Conservation (phyloP, 164 flowering plant species). For the Vitis rupestris region DNA sequence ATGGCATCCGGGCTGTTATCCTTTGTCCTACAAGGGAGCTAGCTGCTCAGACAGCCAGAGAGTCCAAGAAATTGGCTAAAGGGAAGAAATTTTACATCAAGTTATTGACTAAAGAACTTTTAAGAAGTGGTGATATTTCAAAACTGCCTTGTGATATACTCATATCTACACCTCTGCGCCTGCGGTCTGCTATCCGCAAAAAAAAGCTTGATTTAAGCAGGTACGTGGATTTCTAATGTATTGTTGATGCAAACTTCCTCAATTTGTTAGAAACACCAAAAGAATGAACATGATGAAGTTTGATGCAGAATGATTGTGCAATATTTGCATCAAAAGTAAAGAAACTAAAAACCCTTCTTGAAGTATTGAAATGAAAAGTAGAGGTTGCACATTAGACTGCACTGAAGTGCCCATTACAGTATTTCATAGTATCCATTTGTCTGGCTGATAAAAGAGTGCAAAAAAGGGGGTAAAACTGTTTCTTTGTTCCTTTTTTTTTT, state of each 20-base stretch:
- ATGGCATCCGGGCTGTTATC: slow-evolving; percentile 83
- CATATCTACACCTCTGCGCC: slow-evolving; percentile 83
- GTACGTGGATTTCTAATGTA: slow-evolving; percentile 31
- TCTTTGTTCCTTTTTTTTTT: too few species aligned
- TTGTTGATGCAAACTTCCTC: not conserved
- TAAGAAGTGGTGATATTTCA: slow-evolving; percentile 59
- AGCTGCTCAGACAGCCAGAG: slow-evolving; percentile 87
- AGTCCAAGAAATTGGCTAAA: slow-evolving; percentile 81
- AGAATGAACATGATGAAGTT: not conserved
- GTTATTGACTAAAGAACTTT: slow-evolving; percentile 74
- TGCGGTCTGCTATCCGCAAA: slow-evolving; percentile 51
- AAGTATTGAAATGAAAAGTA: too few species aligned
- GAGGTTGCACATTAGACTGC: too few species aligned
- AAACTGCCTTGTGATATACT: slow-evolving; percentile 74
- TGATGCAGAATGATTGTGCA: too few species aligned
- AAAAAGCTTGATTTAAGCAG: slow-evolving; percentile 85
- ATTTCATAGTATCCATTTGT: too few species aligned
- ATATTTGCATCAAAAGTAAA: too few species aligned
- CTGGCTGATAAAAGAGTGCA: too few species aligned
- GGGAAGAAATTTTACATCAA: slow-evolving; percentile 70
- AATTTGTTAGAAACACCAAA: not conserved
- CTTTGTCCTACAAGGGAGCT: slow-evolving; percentile 87
- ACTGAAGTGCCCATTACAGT: too few species aligned
- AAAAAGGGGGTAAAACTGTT: too few species aligned
- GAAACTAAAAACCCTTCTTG: too few species aligned